Evolutionary conservation across 306 rosid genomes (phyloP), one percentile per base, ranked within the genome.

Genomic region (Arachis hypogaea): DNA sequence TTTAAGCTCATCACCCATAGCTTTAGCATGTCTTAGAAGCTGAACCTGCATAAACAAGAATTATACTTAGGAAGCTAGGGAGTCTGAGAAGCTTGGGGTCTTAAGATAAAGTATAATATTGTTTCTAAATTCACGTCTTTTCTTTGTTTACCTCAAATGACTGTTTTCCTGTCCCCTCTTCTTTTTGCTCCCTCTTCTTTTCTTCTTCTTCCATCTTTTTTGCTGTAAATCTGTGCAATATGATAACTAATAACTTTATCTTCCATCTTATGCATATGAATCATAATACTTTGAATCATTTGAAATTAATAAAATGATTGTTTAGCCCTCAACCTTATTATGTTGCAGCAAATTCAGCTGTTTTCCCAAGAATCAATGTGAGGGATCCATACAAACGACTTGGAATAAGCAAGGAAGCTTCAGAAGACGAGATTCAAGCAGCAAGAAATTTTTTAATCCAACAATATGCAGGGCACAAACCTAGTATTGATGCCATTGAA

Each of bases 381-480:
- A 83, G 65, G 82, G 97, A 94, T 73, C 98, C 98, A 56, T 91
- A 91, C 83, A 91, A 89, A 77, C 87, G 97, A 81, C 98, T 94
- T 72, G 99, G 99, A 66, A 86, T 94, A 68, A 92, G 92, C 80
- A 94, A 63, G 81, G 99, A 94, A 69, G 99, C 99, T 58, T 92
- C 97, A 46, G 97, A 94, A 83, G 95, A 89, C 67, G 99, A 94
- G 82, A 94, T 92, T 85, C 97, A 94, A 83, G 85, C 79, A 38
- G 99, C 97, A 40, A 92, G 99, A 80, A 94, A 92, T 84, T 94
- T 92, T 71, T 91, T 94, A 64, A 81, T 94, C 78, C 89, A 88
- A 73, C 85, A 89, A 59, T 92, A 88, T 70, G 84, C 86, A 3
- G 96, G 95, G 64, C 97, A 94, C 83, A 85, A 94, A 82, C 95